Base-by-base conservation (phyloP, 495 filamentous ascomycete species). In the Podospora pseudoanserina region DNA sequence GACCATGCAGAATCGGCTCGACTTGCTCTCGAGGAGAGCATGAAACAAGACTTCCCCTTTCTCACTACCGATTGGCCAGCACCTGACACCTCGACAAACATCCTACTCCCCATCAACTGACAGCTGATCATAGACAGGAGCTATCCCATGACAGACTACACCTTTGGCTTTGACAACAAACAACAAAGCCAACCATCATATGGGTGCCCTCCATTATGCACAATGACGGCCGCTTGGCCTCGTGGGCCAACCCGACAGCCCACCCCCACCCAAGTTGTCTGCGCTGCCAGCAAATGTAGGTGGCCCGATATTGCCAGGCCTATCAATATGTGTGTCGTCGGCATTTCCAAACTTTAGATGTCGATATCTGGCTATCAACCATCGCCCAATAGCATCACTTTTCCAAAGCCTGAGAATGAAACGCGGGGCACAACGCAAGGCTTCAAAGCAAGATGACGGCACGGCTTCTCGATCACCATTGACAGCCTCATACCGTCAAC, bases 21-120 rank as follows among this genome's bases (percentile, higher is more conserved):
- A 28, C 49, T n/a, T 26, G 67, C 59, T 28, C 59, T 18, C 30
- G 2, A 60, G 58, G 58, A 27, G 23, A 15, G 27, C 67, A 69
- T 62, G 67, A 69, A 69, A 69, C 67, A 63, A 23, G 23, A 23
- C 67, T 65, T 32, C 57, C 15, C 23, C 16, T 26, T 30, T 44
- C 39, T 16, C 15, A 1, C 26, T 57, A 26, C 67, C 67, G 27
- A 69, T 69, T 69, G 67, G 64, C 44, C 23, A 27, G 11, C 26
- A 2, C 28, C 32, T 39, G 30, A 32, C 30, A 26, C 44, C 16
- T 15, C 23, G 20, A 27, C 4, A 27, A 23, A 60, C 58, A 26
- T 60, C 20, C 20, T 13, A 20, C 27, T 18, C 56, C 2, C 56
- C 13, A 9, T 58, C 23, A 15, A 27, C 6, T 20, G 23, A 6